A percentile compares a stretch with the other conserved stretches of the same genome.
Conservation (phyloP, 2,329 filamentous ascomycete species). For the Colletotrichum tabaci region DNA sequence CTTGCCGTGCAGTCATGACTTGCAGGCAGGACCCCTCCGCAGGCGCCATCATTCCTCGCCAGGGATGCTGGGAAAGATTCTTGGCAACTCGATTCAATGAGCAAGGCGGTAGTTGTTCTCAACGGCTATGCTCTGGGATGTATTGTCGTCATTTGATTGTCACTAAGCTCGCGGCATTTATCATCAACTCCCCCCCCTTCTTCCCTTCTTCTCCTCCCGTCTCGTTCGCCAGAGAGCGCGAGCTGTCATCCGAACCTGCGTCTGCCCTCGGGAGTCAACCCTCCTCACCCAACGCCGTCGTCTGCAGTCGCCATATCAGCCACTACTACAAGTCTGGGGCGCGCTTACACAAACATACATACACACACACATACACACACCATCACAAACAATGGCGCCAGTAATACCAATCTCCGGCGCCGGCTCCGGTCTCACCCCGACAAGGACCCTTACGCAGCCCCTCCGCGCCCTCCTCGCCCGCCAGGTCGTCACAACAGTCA, state of each 20-base stretch:
- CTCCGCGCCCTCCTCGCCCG: conserved; percentile 28
- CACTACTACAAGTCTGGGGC: neutral
- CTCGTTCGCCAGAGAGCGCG: no score
- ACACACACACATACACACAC: neutral
- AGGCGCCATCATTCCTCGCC: conserved; percentile 25
- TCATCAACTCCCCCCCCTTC: neutral
- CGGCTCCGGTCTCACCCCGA: conserved; percentile 21
- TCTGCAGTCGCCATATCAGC: no score
- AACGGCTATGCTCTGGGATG: neutral
- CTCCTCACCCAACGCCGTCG: neutral
- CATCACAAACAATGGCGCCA: conserved; percentile 28
- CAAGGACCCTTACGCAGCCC: conserved; percentile 17
- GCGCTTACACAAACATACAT: neutral
- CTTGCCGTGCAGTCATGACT: conserved; percentile 19
- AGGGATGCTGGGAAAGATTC: neutral
- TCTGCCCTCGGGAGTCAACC: neutral
- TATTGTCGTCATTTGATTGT: conserved; percentile 26
- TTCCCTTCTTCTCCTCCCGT: neutral
- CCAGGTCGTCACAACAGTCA: conserved; percentile 52
- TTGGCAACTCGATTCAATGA: neutral
- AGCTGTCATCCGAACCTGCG: conserved; percentile 3
- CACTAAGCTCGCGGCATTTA: conserved; percentile 20
- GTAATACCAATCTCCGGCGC: conserved; percentile 17
- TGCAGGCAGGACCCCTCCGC: conserved; percentile 18
- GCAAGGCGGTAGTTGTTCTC: neutral